Conservation (phyloP, 306 rosid genomes). For the Trifolium repens region DNA sequence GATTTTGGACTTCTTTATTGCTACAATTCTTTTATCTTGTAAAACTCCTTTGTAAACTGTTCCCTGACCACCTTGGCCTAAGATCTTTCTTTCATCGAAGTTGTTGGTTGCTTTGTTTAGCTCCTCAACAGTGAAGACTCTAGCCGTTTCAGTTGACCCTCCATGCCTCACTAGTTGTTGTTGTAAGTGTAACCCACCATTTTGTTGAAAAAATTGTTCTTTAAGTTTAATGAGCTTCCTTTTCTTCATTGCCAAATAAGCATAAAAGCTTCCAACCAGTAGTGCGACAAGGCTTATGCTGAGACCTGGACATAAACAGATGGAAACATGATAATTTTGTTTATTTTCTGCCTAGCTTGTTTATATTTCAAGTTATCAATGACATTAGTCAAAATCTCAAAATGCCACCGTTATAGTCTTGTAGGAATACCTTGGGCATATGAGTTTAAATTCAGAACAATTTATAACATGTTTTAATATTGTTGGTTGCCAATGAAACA, state of each 20-base stretch:
- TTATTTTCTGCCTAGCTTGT: not conserved
- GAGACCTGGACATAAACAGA: not conserved
- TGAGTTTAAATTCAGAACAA: not conserved
- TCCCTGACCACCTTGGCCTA: constrained; percentile 4
- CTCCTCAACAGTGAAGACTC: not conserved
- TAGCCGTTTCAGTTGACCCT: not conserved
- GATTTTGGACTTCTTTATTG: not conserved
- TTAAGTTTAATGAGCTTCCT: not conserved
- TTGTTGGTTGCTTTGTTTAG: not conserved
- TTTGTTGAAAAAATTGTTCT: constrained; percentile 8
- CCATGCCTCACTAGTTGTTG: not conserved
- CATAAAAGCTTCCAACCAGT: not conserved
- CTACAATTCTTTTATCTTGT: constrained; percentile 7
- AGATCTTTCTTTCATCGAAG: not conserved
- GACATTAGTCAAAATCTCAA: constrained; percentile 1
- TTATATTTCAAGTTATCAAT: not conserved
- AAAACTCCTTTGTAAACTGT: not conserved
- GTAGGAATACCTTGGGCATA: not conserved
- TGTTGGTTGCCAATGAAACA: not conserved
- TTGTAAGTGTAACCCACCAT: not conserved
- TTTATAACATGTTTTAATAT: not conserved
- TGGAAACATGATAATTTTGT: not conserved
- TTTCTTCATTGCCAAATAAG: not conserved
- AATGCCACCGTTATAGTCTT: not conserved
- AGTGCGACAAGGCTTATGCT: not conserved